These are phyloP conservation scores for Punctularia strigosozonata DNA, from an alignment of 768 basidiomycete species.

Conservation along the genomic window DNA sequence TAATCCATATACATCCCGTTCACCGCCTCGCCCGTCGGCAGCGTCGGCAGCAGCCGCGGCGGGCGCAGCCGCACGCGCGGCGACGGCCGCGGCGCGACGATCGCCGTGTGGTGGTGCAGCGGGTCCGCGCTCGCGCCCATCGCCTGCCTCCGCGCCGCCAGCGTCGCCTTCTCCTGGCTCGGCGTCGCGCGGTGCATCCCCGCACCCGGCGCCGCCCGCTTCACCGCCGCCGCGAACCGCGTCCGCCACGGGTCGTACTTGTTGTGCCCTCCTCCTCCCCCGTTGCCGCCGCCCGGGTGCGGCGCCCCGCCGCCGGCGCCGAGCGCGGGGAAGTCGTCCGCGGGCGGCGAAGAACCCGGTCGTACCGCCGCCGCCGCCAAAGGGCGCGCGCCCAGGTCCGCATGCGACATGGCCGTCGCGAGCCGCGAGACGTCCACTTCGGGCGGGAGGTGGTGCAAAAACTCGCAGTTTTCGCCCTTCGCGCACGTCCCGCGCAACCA, in stretches of 20 bases:
- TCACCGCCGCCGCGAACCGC: constrained; percentile 84
- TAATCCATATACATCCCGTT: constrained; percentile 83
- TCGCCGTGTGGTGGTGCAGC: constrained; percentile 51
- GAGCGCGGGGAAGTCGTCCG: constrained; percentile 69
- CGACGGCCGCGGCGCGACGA: constrained; percentile 71
- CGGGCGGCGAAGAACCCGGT: constrained; percentile 20
- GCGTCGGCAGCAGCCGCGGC: constrained; percentile 75
- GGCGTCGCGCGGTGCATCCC: constrained; percentile 13
- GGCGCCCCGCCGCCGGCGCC: constrained; percentile 18
- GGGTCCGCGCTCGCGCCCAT: constrained; percentile 52
- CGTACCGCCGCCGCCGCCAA: too few species aligned
- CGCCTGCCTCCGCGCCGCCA: constrained; percentile 40
- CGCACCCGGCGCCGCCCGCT: constrained; percentile 36
- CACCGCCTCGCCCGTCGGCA: constrained; percentile 74
- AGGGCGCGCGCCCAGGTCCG: constrained; percentile 43
- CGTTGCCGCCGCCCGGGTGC: constrained; percentile 22
- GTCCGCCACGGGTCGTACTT: constrained; percentile 75
- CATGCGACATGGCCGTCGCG: constrained; percentile 54
- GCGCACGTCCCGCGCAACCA: constrained; percentile 97
- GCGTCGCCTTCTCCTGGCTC: constrained; percentile 22
- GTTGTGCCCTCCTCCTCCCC: constrained; percentile 27
- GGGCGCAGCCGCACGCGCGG: constrained; percentile 77
- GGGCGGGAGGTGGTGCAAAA: constrained; percentile 83
- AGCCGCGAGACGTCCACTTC: constrained; percentile 71
- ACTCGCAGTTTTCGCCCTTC: constrained; percentile 94